Conservation (phyloP, 495 filamentous ascomycete species). For the Talaromyces wortmannii region DNA sequence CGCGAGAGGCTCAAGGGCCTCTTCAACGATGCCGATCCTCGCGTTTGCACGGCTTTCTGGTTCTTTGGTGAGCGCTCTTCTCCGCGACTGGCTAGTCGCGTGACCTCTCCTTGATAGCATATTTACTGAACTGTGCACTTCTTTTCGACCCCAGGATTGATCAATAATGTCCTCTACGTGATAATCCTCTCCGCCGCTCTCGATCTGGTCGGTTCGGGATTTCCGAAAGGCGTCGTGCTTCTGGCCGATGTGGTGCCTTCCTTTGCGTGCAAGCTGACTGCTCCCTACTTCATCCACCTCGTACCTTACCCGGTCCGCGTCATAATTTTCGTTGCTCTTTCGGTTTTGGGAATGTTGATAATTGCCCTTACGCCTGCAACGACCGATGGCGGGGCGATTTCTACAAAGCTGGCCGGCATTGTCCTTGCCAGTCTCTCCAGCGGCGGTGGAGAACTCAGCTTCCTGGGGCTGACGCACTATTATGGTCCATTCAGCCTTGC, state of each 20-base stretch:
- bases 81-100: not conserved
- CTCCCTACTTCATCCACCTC: constrained; percentile 87
- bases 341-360: constrained; percentile 77
- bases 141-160: constrained; percentile 53
- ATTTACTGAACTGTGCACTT: not conserved
- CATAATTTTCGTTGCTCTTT: constrained; percentile 62
- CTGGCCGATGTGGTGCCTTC: constrained; percentile 88
- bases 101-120: not conserved
- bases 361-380: constrained; percentile 70
- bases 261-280: constrained; percentile 79
- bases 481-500: constrained; percentile 89
- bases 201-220: constrained; percentile 77
- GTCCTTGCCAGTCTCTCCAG: constrained; percentile 77
- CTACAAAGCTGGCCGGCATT: constrained; percentile 73
- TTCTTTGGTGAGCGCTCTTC: constrained; percentile 62
- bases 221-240: constrained; percentile 88
- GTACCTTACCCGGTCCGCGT: constrained; percentile 75
- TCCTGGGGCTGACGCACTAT: constrained; percentile 85
- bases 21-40: constrained; percentile 61
- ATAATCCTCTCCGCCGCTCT: constrained; percentile 94
- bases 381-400: constrained; percentile 52
- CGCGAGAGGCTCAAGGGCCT: constrained; percentile 53
- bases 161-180: constrained; percentile 98
- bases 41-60: constrained; percentile 83
- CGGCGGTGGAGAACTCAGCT: constrained; percentile 82